A percentile compares a stretch with the other conserved stretches of the same genome.
Evolutionary conservation across 225 moss, liverwort and hornwort genomes (phyloP).

Genomic region (Climacium dendroides): DNA sequence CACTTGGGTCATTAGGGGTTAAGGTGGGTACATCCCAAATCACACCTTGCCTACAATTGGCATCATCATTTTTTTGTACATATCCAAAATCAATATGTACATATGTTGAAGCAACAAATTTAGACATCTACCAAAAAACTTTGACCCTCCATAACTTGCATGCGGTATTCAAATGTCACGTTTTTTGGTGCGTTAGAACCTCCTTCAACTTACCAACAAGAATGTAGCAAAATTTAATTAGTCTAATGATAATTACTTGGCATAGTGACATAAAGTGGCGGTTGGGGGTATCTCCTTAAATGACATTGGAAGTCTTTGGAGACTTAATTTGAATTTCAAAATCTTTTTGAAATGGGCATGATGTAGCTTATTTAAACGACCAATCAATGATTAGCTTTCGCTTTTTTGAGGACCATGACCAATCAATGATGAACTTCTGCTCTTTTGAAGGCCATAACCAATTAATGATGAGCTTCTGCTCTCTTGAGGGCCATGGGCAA

Average conservation of each 20-base stretch:
- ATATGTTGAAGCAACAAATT: rapidly evolving
- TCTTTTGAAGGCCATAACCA: too few species aligned
- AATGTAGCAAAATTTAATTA: background rate
- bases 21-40: too few species aligned
- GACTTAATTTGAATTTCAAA: background rate
- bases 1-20: too few species aligned
- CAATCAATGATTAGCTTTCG: rapidly evolving
- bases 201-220: background rate
- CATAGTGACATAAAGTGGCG: rapidly evolving
- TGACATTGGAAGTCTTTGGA: rapidly evolving
- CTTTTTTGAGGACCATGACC: rapidly evolving
- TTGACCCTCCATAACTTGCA: rapidly evolving
- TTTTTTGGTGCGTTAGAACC: rapidly evolving
- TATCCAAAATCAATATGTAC: background rate
- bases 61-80: background rate
- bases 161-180: rapidly evolving
- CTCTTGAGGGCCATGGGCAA: too few species aligned
- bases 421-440: rapidly evolving
- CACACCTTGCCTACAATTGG: rapidly evolving
- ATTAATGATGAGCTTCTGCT: rapidly evolving
- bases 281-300: too few species aligned
- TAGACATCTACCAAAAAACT: background rate
- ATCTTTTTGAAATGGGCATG: background rate
- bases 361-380: background rate
- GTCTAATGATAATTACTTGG: background rate